phyloP scores from a whole-genome alignment of 2,329 filamentous ascomycete genomes.

The Penicillium nordicum region DNA sequence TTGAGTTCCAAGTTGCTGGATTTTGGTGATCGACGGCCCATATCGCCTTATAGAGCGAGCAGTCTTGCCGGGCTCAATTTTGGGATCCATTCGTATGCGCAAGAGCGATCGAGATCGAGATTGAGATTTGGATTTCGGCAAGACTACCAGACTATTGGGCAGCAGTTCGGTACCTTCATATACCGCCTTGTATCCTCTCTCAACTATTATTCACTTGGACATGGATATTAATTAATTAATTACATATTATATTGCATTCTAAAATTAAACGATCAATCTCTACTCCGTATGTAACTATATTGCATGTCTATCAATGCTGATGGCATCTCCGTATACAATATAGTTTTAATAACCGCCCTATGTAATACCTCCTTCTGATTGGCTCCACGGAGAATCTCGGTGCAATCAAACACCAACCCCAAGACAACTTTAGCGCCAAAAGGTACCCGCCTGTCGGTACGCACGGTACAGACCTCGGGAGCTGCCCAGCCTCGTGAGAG shows the following conservation, averaged over 20 bases:
- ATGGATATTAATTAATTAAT: background rate
- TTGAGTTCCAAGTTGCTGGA: conserved; percentile 19
- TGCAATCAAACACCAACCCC: conserved; percentile 5
- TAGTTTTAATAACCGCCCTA: background rate
- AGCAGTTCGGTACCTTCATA: too few species aligned
- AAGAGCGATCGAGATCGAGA: background rate
- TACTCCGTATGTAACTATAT: background rate
- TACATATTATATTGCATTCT: background rate
- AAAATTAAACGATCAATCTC: background rate
- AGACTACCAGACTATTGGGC: background rate
- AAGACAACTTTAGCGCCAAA: conserved; percentile 2
- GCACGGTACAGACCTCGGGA: background rate
- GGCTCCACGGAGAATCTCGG: conserved; percentile 24
- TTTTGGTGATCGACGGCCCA: conserved; percentile 17
- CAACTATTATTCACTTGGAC: background rate
- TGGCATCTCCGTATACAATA: background rate
- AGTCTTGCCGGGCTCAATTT: conserved; percentile 7
- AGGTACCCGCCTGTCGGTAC: conserved; percentile 21
- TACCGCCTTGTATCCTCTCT: too few species aligned
- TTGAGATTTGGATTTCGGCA: background rate
- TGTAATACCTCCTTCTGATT: conserved; percentile 7
- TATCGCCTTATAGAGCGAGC: conserved; percentile 9
- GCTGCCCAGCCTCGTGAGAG: background rate
- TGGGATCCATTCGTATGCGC: background rate
- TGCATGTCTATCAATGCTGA: background rate